Conservation (phyloP, 352 stramenopile genomes). For the Thraustochytrium sp. region DNA sequence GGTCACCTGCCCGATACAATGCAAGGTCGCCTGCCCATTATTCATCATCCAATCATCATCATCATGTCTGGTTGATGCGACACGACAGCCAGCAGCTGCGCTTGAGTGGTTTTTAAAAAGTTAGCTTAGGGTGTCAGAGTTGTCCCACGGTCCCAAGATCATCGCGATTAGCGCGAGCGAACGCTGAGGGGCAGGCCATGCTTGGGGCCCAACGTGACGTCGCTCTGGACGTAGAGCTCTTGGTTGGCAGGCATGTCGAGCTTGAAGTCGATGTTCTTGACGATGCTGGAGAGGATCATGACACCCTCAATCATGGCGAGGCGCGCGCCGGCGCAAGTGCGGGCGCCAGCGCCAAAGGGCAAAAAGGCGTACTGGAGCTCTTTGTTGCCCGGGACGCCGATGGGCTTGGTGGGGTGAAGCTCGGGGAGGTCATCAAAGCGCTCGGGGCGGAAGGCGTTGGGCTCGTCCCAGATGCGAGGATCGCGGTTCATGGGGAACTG, state of each 20-base stretch:
- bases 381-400: slow-evolving; percentile 13
- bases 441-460: slow-evolving; percentile 1
- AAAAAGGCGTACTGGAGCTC: slow-evolving; percentile 40
- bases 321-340: slow-evolving; percentile 2
- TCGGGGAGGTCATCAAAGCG: slow-evolving; percentile 32
- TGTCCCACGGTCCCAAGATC: too few species aligned
- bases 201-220: slow-evolving; percentile 28
- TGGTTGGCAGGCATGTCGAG: background rate
- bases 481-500: slow-evolving; percentile 9
- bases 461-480: slow-evolving; percentile 1
- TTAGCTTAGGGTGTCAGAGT: too few species aligned
- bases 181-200: background rate
- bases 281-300: background rate
- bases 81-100: too few species aligned
- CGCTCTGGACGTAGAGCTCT: slow-evolving; percentile 1
- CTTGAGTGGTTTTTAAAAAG: too few species aligned
- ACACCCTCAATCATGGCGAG: slow-evolving; percentile 22
- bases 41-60: too few species aligned
- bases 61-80: too few species aligned
- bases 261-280: slow-evolving; percentile 41
- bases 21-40: too few species aligned
- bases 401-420: slow-evolving; percentile 30
- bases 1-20: too few species aligned
- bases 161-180: too few species aligned
- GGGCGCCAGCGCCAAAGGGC: background rate